Base-by-base conservation (phyloP, 1,284 basidiomycete species). In the Sporisorium scitamineum region DNA sequence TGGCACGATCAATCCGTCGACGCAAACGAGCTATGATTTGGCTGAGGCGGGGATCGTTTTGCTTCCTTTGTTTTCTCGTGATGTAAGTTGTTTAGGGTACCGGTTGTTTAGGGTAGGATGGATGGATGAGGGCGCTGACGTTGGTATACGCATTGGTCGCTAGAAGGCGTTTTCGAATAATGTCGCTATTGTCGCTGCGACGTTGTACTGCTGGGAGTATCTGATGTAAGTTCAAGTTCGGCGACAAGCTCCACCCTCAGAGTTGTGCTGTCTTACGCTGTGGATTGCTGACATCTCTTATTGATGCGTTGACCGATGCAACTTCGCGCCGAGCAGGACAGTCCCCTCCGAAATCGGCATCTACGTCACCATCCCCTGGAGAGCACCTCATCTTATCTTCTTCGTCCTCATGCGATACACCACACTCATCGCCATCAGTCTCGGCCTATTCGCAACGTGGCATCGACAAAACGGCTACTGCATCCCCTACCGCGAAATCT, bases 401-500 rank as follows among this genome's bases (percentile, higher is more conserved):
- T 81, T 82, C 39, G 62, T 74, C 4, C 57, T 78, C 0, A 68
- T 79, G 55, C 69, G 79, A 16, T 82, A 81, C 50, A 61, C 60
- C 3, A 72, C 77, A 1, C 29, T 79, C 1, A 61, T 68, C 13
- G 72, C 78, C 3, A 24, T 80, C 34, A 62, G 66, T 3, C 41
- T 82, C 5, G 57, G 65, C 3, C 26, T 73, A 6, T 80, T 78
- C 57, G 41, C 64, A 11, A 57, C 70, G 22, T 82, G 71, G 70
- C 53, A 70, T 48, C 50, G 45, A 2, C 29, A 54, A 22, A 20
- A 18, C 4, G 47, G 54, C 16, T 16, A 55, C 24, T 82, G 80
- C 54, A 47, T 70, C 16, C 54, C 56, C 18, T 75, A 76, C 34
- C 61, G 61, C 44, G 71, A 78, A 26, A 37, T 73, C 8, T 61